Percentiles rank a stretch among this genome's conserved stretches.
Conservation (phyloP, 2,329 filamentous ascomycete genomes). For the Pestalotiopsis fici region DNA sequence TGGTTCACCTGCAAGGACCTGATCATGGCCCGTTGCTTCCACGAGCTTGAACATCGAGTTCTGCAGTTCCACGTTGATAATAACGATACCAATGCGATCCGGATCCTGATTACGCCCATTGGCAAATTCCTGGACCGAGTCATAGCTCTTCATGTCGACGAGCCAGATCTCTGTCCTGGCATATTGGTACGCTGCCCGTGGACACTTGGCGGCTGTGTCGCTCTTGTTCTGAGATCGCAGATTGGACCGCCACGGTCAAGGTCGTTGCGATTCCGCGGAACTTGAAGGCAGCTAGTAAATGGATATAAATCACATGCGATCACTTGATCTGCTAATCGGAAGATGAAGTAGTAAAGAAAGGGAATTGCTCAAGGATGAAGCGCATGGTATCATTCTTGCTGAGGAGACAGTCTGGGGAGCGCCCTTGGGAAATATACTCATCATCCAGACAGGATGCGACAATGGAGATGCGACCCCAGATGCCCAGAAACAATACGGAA, state of each 20-base stretch:
- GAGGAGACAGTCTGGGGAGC: too few species aligned
- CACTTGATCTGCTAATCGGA: too few species aligned
- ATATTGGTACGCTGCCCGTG: conserved; percentile 27
- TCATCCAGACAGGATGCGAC: too few species aligned
- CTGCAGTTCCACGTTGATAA: conserved; percentile 41
- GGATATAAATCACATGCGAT: too few species aligned
- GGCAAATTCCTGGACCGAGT: conserved; percentile 44
- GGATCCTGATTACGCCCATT: conserved; percentile 27
- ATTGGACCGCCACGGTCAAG: conserved; percentile 49
- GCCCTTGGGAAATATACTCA: too few species aligned
- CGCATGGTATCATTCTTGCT: too few species aligned
- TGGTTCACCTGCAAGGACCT: conserved; percentile 8
- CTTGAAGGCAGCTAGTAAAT: too few species aligned
- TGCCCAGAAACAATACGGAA: too few species aligned
- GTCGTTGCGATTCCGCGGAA: too few species aligned
- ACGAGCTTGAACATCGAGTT: background rate
- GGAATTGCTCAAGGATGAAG: too few species aligned
- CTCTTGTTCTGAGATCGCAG: conserved; percentile 43
- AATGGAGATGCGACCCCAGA: too few species aligned
- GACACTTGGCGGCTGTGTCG: conserved; percentile 35
- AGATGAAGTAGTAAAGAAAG: too few species aligned
- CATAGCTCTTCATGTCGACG: conserved; percentile 49
- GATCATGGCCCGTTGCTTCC: conserved; percentile 4
- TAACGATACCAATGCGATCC: conserved; percentile 40
- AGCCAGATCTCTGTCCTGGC: conserved; percentile 48